Evolutionary conservation across 1,284 basidiomycete genomes (phyloP), one percentile per base, ranked within the genome.

Genomic region (Amylostereum areolatum): DNA sequence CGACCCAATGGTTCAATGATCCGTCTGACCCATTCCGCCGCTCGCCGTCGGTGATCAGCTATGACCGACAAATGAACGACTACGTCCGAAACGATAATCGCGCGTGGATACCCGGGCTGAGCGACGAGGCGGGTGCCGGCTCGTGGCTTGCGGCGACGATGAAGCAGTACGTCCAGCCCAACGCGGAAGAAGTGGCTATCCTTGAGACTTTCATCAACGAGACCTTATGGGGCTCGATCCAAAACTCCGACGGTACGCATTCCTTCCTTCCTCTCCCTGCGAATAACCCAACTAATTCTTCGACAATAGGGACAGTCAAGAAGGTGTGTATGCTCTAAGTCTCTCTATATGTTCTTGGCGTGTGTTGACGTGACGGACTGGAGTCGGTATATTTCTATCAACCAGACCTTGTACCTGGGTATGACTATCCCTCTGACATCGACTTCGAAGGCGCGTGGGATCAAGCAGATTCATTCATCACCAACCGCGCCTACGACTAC

Each of bases 381-480:
- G 35, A 80, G 77, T 65, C 77, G 1, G 75, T 79, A 0, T 81
- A 72, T 62, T 81, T 71, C 62, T 80, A 80, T 50, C 65, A 81
- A 54, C 75, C 75, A 1, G 54, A 59, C 7, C 61, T 71, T 6
- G 67, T 73, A 0, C 72, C 78, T 0, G 62, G 60, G 39, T 81
- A 81, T 57, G 55, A 55, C 12, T 81, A 81, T 56, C 78, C 78
- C 2, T 65, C 68, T 1, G 66, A 57, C 25, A 74, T 80, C 45
- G 58, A 72, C 57, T 81, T 75, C 75, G 69, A 71, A 3, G 72
- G 75, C 51, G 80, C 77, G 78, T 80, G 76, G 75, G 71, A 77
- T 53, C 64, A 73, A 57, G 74, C 72, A 1, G 69, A 63, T 0
- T 71, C 77, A 1, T 80, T 66, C 52, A 72, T 73, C 1, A 72